Evolutionary conservation across 345 rosid species (phyloP), one percentile per base, ranked within the genome.

Genomic region (Ceriops decandra): DNA sequence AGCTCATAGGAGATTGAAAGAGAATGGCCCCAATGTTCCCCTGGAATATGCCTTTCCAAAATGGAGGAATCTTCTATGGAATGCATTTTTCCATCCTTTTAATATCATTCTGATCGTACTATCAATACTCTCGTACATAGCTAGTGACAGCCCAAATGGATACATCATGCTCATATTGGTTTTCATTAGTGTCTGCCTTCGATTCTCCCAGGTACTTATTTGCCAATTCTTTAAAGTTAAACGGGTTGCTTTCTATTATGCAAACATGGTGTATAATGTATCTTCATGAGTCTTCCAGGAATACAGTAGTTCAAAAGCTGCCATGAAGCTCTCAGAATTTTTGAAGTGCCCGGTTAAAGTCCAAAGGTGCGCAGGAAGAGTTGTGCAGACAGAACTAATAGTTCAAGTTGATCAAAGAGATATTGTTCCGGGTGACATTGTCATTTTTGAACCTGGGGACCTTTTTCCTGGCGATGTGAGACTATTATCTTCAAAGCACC

Each of bases 401-500:
- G 89, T 84, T 68, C 93, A 84, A 70, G 79, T 88, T 62, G 93
- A 88, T 73, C 93, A 86, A 76, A 82, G 85, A 76, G 90, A 86
- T 76, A 62, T 88, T 63, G 90, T 86, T 69, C 93, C 87, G 2
- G 93, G 93, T 19, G 93, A 88, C 71, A 86, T 88, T 52, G 83
- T 88, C 58, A 73, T 84, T 30, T 83, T 88, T 67, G 90, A 88
- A 71, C 90, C 87, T 1, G 90, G 90, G 5, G 93, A 86, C 69
- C 87, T 86, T 69, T 86, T 88, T 70, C 93, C 93, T 16, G 90
- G 90, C 15, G 90, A 88, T 67, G 84, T 88, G 73, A 85, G 93
- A 77, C 69, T 88, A 62, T 62, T 88, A 53, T 80, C 93, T 26
- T 83, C 93, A 9, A 86, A 84, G 66, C 76, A 86, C 76, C 82